These are phyloP conservation scores for Simplicillium sp. DNA, from an alignment of 2,329 filamentous ascomycete species.

Conservation along the genomic window DNA sequence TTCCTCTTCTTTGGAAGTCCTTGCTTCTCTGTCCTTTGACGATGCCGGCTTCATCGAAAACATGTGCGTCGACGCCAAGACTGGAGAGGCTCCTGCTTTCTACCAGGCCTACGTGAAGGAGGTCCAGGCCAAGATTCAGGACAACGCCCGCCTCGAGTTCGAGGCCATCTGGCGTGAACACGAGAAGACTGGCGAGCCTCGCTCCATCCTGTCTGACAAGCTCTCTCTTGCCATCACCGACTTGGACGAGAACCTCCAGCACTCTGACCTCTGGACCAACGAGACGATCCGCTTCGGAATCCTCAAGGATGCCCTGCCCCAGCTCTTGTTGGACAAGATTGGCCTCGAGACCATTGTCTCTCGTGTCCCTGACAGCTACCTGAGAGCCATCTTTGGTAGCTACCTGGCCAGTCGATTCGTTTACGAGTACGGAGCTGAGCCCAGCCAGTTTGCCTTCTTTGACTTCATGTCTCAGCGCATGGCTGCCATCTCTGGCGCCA, in stretches of 20 bases:
- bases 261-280: slow-evolving; percentile 85
- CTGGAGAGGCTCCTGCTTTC: slow-evolving; percentile 73
- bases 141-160: slow-evolving; percentile 89
- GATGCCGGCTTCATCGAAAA: slow-evolving; percentile 79
- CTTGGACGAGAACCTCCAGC: slow-evolving; percentile 91
- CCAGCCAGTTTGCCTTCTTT: slow-evolving; percentile 96
- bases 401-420: slow-evolving; percentile 94
- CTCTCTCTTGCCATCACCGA: slow-evolving; percentile 91
- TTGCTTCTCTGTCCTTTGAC: slow-evolving; percentile 90
- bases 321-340: slow-evolving; percentile 77
- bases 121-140: slow-evolving; percentile 82
- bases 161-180: slow-evolving; percentile 98
- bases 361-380: slow-evolving; percentile 83
- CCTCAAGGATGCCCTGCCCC: slow-evolving; percentile 75
- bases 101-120: slow-evolving; percentile 88
- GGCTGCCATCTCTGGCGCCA: slow-evolving; percentile 27
- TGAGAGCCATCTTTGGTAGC: slow-evolving; percentile 91
- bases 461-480: slow-evolving; percentile 72
- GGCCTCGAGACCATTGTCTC: slow-evolving; percentile 79
- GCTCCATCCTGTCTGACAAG: slow-evolving; percentile 84
- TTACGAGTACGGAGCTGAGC: slow-evolving; percentile 86
- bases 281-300: slow-evolving; percentile 68
- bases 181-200: slow-evolving; percentile 65
- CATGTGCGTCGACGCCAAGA: slow-evolving; percentile 72
- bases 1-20: slow-evolving; percentile 89